A percentile compares a stretch with the other conserved stretches of the same genome.
phyloP scores from a whole-genome alignment of 441 rosid species.

The Melastoma candidum region DNA sequence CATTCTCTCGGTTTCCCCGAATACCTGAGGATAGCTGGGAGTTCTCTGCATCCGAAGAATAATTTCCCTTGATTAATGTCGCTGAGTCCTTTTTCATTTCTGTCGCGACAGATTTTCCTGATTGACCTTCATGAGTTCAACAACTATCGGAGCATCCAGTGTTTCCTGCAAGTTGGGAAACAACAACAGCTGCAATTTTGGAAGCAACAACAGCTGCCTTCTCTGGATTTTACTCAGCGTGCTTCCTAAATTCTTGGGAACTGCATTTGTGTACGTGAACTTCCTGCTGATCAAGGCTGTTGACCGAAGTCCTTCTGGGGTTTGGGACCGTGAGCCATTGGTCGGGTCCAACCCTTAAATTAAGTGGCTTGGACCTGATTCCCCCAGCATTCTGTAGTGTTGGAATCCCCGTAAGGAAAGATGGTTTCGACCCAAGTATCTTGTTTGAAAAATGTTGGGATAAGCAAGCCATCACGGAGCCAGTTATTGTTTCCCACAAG shows the following conservation, averaged over 20 bases:
- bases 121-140: slow-evolving; percentile 79
- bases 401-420: slow-evolving; percentile 3
- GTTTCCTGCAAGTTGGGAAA: slow-evolving; percentile 97
- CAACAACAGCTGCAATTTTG: slow-evolving; percentile 32
- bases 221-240: slow-evolving; percentile 69
- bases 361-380: slow-evolving; percentile 11
- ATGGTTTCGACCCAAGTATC: slow-evolving; percentile 70
- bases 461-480: slow-evolving; percentile 27
- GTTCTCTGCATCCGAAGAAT: no score
- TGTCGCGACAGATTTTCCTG: slow-evolving; percentile 39
- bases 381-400: slow-evolving; percentile 22
- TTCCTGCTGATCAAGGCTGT: slow-evolving; percentile 44
- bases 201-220: slow-evolving; percentile 19
- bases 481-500: slow-evolving; percentile 36
- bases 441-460: slow-evolving; percentile 28
- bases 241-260: slow-evolving; percentile 57
- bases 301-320: slow-evolving; percentile 37
- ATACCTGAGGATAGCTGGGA: no score
- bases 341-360: slow-evolving; percentile 18
- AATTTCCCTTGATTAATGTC: no score
- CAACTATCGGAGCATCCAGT: slow-evolving; percentile 40
- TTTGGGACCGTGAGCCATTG: slow-evolving; percentile 8
- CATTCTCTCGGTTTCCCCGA: no score
- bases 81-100: neutral
- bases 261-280: slow-evolving; percentile 33